Conservation (phyloP, 768 basidiomycete species). For the Amanita polypyramis region DNA sequence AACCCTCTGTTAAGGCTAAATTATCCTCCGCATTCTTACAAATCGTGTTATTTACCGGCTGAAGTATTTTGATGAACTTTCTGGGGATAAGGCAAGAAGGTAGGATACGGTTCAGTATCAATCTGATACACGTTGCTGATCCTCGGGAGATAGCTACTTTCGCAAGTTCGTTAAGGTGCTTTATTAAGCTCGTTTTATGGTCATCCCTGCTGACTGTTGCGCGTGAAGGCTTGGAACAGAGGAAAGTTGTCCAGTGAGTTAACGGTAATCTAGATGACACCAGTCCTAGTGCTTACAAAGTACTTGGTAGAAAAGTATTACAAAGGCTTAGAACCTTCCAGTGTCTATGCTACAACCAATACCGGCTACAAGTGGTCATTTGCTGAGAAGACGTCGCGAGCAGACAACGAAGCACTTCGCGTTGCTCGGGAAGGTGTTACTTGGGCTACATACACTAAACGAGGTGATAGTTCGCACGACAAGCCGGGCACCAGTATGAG, state of each 20-base stretch:
- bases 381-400: constrained; percentile 51
- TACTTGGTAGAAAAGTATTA: constrained; percentile 24
- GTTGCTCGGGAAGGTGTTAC: constrained; percentile 50
- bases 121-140: constrained; percentile 19
- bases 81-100: constrained; percentile 73
- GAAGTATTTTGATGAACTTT: constrained; percentile 82
- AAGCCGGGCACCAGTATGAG: constrained; percentile 15
- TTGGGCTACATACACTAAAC: constrained; percentile 28
- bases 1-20: constrained; percentile 9
- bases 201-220: background rate
- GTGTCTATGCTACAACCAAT: constrained; percentile 49
- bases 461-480: constrained; percentile 13
- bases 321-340: constrained; percentile 45
- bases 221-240: constrained; percentile 65
- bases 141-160: constrained; percentile 55
- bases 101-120: constrained; percentile 20
- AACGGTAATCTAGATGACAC: background rate
- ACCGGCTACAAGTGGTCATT: constrained; percentile 89
- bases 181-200: background rate
- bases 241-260: constrained; percentile 57
- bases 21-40: constrained; percentile 6
- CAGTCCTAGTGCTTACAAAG: constrained; percentile 6
- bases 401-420: constrained; percentile 48
- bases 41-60: background rate
- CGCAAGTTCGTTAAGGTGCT: constrained; percentile 80